Percentiles rank a stretch among this genome's conserved stretches.
These are phyloP conservation scores for Pelargonium australe DNA, from an alignment of 441 rosid genomes.

Conservation along the genomic window DNA sequence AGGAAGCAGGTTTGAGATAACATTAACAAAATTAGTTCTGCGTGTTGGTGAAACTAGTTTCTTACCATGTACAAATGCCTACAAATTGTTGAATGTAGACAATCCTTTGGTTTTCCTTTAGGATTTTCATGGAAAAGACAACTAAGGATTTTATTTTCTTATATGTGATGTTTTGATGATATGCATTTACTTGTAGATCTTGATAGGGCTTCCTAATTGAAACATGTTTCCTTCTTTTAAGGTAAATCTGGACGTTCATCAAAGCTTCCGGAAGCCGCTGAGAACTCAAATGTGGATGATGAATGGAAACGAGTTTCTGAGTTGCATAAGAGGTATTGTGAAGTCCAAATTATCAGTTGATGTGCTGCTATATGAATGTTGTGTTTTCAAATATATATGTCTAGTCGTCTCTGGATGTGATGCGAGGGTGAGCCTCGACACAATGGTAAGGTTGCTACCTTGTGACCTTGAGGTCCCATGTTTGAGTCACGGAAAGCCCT, in stretches of 20 bases:
- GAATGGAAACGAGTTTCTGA: slow-evolving; percentile 63
- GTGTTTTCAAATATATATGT: neutral
- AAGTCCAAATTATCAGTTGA: neutral
- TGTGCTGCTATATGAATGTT: neutral
- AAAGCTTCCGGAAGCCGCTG: slow-evolving; percentile 29
- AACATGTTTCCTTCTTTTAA: slow-evolving; percentile 14
- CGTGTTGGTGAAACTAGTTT: neutral
- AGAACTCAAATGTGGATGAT: slow-evolving; percentile 36
- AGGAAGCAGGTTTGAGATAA: neutral
- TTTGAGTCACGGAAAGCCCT: no score
- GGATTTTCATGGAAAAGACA: neutral
- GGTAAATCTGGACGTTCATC: slow-evolving; percentile 32
- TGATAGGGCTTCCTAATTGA: neutral
- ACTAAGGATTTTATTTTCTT: neutral
- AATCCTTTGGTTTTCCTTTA: neutral
- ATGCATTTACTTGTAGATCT: neutral
- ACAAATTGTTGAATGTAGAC: neutral
- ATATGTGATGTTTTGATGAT: neutral
- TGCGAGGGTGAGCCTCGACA: no score
- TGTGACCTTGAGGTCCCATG: no score
- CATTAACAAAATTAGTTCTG: neutral
- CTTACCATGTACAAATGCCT: neutral
- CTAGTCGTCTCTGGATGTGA: neutral
- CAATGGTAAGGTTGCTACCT: no score
- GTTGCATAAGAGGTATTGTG: slow-evolving; percentile 55